phyloP scores from a whole-genome alignment of 441 rosid genomes.

The Gossypium gossypioides region DNA sequence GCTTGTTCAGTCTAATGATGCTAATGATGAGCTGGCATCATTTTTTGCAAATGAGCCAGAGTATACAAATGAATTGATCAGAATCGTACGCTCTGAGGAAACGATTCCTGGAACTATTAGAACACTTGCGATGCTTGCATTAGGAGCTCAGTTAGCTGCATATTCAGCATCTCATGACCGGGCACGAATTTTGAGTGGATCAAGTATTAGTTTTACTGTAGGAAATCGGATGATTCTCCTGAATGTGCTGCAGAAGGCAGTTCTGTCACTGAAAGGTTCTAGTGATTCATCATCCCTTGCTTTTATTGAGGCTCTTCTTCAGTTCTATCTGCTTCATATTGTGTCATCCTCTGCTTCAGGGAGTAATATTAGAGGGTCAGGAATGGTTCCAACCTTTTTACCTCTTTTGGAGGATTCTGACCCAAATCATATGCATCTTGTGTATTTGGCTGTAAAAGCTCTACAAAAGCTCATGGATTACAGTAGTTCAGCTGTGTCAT shows the following conservation, averaged over 20 bases:
- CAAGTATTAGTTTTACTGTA: conserved; percentile 84
- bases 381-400: conserved; percentile 90
- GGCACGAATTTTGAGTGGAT: conserved; percentile 83
- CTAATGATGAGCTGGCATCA: conserved; percentile 76
- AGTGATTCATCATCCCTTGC: conserved; percentile 81
- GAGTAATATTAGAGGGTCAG: conserved; percentile 83
- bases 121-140: conserved; percentile 88
- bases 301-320: conserved; percentile 94
- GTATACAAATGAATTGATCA: conserved; percentile 86
- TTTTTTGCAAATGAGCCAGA: conserved; percentile 98
- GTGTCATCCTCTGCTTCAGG: conserved; percentile 92
- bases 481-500: conserved; percentile 84
- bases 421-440: conserved; percentile 80
- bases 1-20: conserved; percentile 93
- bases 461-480: conserved; percentile 94
- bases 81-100: conserved; percentile 88
- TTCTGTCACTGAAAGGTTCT: conserved; percentile 65
- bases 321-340: conserved; percentile 92
- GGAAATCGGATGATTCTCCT: conserved; percentile 88
- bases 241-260: conserved; percentile 94
- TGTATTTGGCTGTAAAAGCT: conserved; percentile 86
- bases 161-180: conserved; percentile 93
- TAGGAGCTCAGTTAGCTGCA: conserved; percentile 95
- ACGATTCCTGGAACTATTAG: conserved; percentile 75
- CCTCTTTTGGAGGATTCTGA: conserved; percentile 90